phyloP scores from a whole-genome alignment of 768 basidiomycete genomes.

The Russula sp. region DNA sequence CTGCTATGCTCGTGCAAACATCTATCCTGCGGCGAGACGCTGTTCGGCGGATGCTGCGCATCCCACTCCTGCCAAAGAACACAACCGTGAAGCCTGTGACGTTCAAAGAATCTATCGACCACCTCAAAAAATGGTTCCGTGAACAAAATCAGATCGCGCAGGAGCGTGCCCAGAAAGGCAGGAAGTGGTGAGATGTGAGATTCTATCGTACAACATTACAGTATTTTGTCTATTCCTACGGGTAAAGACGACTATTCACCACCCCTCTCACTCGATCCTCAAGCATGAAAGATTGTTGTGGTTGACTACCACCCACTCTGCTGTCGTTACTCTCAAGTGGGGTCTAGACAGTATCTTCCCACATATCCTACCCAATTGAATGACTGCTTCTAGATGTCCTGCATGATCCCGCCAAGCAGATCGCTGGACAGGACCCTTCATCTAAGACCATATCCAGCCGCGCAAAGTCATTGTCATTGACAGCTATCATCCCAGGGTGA shows the following conservation, averaged over 20 bases:
- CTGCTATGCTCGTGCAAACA: slow-evolving; percentile 43
- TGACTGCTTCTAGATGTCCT: slow-evolving; percentile 35
- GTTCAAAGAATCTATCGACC: slow-evolving; percentile 20
- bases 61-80: slow-evolving; percentile 28
- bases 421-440: slow-evolving; percentile 27
- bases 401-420: slow-evolving; percentile 38
- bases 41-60: slow-evolving; percentile 37
- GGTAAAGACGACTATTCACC: neutral
- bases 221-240: neutral
- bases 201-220: neutral
- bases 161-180: slow-evolving; percentile 15
- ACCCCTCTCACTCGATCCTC: neutral
- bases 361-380: slow-evolving; percentile 31
- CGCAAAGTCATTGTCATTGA: slow-evolving; percentile 28
- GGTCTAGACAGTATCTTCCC: slow-evolving; percentile 31
- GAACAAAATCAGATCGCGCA: slow-evolving; percentile 14
- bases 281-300: neutral
- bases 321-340: neutral
- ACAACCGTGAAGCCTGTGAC: slow-evolving; percentile 13
- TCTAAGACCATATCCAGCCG: slow-evolving; percentile 16
- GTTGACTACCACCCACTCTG: neutral
- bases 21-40: slow-evolving; percentile 37
- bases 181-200: slow-evolving; percentile 11
- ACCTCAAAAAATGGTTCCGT: slow-evolving; percentile 21
- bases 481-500: slow-evolving; percentile 26